Evolutionary conservation across 768 basidiomycete genomes (phyloP), one percentile per base, ranked within the genome.

Genomic region (Boletus patriciae): DNA sequence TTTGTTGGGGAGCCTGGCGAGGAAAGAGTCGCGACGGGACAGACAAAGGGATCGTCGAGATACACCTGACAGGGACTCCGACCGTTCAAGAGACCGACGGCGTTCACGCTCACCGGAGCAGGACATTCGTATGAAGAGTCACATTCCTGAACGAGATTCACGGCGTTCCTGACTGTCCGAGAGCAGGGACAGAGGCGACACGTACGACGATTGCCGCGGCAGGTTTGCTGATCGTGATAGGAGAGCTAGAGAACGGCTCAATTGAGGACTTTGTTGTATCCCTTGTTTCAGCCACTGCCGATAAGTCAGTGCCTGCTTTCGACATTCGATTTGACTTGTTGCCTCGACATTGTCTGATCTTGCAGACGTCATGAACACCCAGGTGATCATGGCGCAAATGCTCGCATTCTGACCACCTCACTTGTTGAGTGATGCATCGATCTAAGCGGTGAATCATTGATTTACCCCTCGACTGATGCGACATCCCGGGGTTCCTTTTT

Each of bases 1-100:
- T n/a, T 64, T 91, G 52, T 70, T 91, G 58, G 81, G 70, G 59
- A 79, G 73, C 42, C 70, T 88, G 46, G 72, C 13, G 36, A 55
- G 25, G 47, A 53, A 42, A 49, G 59, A 57, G 53, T 31, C 70
- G 34, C 66, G 73, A n/a, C 65, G 46, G 13, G 70, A 66, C 42
- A 57, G 56, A 12, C 43, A 25, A 27, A 40, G 27, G 48, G 47
- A 58, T 10, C 5, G 57, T 23, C 55, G 50, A 45, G 60, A 56
- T 23, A 19, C 43, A 11, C 44, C 46, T 27, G 70, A 62, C 19
- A 45, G 41, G 37, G 61, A 64, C 25, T 46, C 60, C 10, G 62
- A 60, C 31, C 57, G 40, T 49, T 53, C 44, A 7, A 56, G 46
- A 33, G 53, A 48, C 27, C 54, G 43, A 15, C 50, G 19, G n/a